phyloP scores from a whole-genome alignment of 495 filamentous ascomycete genomes.

The Pseudevernia furfuracea region DNA sequence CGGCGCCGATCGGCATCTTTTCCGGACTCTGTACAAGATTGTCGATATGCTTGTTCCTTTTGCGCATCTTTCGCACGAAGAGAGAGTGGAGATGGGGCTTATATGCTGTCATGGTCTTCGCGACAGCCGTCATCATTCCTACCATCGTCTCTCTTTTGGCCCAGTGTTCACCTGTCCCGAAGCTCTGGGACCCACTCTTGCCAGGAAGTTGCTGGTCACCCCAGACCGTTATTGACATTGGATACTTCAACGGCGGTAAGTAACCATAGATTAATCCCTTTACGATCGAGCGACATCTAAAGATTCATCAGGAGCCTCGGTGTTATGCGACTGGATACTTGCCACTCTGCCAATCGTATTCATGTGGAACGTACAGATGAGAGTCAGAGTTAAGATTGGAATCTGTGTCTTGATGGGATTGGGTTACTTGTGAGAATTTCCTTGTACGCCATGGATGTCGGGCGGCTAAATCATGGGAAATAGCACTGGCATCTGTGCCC shows the following conservation, averaged over 20 bases:
- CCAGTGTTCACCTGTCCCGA: constrained; percentile 38
- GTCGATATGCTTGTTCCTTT: constrained; percentile 40
- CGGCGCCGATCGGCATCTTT: too few species aligned
- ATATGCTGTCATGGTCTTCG: constrained; percentile 35
- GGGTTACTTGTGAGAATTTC: constrained; percentile 12
- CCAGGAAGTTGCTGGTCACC: constrained; percentile 36
- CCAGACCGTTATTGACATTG: constrained; percentile 35
- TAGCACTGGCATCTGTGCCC: background rate
- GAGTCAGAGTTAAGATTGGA: constrained; percentile 3
- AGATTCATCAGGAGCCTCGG: constrained; percentile 25
- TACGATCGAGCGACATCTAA: background rate
- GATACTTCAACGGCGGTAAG: constrained; percentile 36
- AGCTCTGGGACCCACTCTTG: constrained; percentile 38
- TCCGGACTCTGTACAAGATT: constrained; percentile 30
- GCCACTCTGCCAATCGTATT: constrained; percentile 30
- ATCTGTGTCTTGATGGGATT: constrained; percentile 18
- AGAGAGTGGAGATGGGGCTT: constrained; percentile 34
- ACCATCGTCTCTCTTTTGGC: constrained; percentile 39
- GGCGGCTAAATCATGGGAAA: background rate
- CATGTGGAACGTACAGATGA: constrained; percentile 20
- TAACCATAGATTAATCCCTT: background rate
- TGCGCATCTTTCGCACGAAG: constrained; percentile 38
- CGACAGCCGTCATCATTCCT: constrained; percentile 32
- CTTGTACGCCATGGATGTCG: too few species aligned
- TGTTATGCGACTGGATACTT: constrained; percentile 38